Evolutionary conservation across 1,139 yeast species (phyloP).

Genomic region (Nakaseomyces nivariensis): DNA sequence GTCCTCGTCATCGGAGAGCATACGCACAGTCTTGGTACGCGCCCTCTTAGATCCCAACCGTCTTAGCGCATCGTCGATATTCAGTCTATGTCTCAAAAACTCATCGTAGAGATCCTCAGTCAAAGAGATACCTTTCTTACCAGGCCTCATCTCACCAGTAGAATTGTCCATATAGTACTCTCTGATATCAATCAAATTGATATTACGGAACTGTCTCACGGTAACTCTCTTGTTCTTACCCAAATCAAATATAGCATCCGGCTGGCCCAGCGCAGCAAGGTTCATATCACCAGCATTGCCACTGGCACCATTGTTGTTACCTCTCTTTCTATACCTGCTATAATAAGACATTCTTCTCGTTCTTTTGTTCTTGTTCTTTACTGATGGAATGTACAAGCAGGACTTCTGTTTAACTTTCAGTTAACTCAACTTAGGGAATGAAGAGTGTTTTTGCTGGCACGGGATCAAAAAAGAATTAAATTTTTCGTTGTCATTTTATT

Average conservation of each 20-base stretch:
- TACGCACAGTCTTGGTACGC: conserved; percentile 21
- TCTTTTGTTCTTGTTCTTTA: neutral
- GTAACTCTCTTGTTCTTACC: conserved; percentile 65
- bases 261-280: conserved; percentile 10
- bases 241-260: conserved; percentile 35
- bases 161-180: conserved; percentile 63
- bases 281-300: neutral
- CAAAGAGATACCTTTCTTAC: conserved; percentile 75
- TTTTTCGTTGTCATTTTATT: too few relatives aligned
- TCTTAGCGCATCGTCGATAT: conserved; percentile 51
- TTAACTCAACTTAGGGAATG: too few relatives aligned
- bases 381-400: too few relatives aligned
- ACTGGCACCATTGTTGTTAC: neutral
- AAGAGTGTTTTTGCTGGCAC: too few relatives aligned
- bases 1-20: conserved; percentile 22
- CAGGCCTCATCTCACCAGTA: conserved; percentile 57
- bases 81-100: conserved; percentile 42
- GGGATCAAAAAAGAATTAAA: too few relatives aligned
- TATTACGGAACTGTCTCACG: conserved; percentile 58
- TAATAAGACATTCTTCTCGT: conserved; percentile 30
- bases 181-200: conserved; percentile 64
- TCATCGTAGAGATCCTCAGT: conserved; percentile 61
- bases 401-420: too few relatives aligned
- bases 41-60: conserved; percentile 34
- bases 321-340: conserved; percentile 23